These are phyloP conservation scores for Thielaviopsis ethacetica DNA, from an alignment of 2,329 filamentous ascomycete genomes.

Conservation along the genomic window DNA sequence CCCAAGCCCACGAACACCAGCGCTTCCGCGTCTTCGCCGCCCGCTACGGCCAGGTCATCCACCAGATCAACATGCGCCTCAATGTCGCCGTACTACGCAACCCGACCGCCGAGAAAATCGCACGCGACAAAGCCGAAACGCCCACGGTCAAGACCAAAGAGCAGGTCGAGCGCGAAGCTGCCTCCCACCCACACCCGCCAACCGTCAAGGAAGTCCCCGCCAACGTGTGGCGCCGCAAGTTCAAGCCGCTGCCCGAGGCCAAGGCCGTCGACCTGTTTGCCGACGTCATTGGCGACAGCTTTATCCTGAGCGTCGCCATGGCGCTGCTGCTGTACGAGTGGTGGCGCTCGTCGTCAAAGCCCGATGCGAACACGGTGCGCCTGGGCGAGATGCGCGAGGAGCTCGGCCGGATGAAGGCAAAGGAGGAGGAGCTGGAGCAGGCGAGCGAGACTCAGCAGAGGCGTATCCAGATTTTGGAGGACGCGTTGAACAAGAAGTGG, in stretches of 20 bases:
- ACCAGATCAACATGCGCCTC: slow-evolving; percentile 51
- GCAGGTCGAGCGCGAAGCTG: slow-evolving; percentile 35
- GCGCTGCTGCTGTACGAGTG: slow-evolving; percentile 46
- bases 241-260: slow-evolving; percentile 43
- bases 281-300: slow-evolving; percentile 46
- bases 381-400: slow-evolving; percentile 32
- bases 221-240: slow-evolving; percentile 46
- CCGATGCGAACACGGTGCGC: slow-evolving; percentile 38
- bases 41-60: slow-evolving; percentile 44
- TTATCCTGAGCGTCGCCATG: slow-evolving; percentile 43
- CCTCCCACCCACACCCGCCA: background rate
- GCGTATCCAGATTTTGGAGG: slow-evolving; percentile 36
- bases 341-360: slow-evolving; percentile 41
- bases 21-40: slow-evolving; percentile 44
- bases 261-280: slow-evolving; percentile 53
- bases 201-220: slow-evolving; percentile 8
- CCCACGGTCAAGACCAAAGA: slow-evolving; percentile 51
- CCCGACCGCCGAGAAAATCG: slow-evolving; percentile 36
- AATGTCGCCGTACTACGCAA: slow-evolving; percentile 44
- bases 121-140: slow-evolving; percentile 45
- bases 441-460: slow-evolving; percentile 28
- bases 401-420: slow-evolving; percentile 32
- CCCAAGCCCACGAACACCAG: slow-evolving; percentile 47
- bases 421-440: slow-evolving; percentile 32
- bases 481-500: slow-evolving; percentile 33